Evolutionary conservation across 768 basidiomycete genomes (phyloP).

Genomic region (Trametes cingulata): DNA sequence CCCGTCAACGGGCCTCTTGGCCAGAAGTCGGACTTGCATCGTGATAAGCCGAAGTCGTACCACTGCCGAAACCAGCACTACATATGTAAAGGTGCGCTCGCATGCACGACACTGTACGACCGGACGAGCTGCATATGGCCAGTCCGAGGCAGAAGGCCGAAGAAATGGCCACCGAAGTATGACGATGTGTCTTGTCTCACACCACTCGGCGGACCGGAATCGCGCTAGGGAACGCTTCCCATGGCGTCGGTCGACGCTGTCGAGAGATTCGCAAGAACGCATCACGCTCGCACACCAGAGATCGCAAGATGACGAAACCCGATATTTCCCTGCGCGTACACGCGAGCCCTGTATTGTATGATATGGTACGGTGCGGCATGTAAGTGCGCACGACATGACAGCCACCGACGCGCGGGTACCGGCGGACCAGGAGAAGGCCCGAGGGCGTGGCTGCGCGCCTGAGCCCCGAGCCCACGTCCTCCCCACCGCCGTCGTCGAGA

Average conservation of each 20-base stretch:
- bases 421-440: conserved; percentile 1
- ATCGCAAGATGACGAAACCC: conserved; percentile 6
- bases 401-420: background rate
- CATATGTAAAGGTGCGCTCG: background rate
- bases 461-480: background rate
- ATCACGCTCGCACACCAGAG: conserved; percentile 6
- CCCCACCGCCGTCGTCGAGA: background rate
- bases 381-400: no score
- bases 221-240: background rate
- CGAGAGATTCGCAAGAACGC: background rate
- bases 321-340: background rate
- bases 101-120: background rate
- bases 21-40: background rate
- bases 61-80: background rate
- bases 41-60: conserved; percentile 1
- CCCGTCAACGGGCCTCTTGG: background rate
- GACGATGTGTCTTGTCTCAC: no score
- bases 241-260: background rate
- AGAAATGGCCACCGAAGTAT: no score
- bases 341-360: background rate
- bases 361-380: no score
- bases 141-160: no score
- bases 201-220: background rate
- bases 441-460: background rate
- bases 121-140: no score